These are phyloP conservation scores for Chenopodium album DNA, from an alignment of 148 eudicot species.

Conservation along the genomic window DNA sequence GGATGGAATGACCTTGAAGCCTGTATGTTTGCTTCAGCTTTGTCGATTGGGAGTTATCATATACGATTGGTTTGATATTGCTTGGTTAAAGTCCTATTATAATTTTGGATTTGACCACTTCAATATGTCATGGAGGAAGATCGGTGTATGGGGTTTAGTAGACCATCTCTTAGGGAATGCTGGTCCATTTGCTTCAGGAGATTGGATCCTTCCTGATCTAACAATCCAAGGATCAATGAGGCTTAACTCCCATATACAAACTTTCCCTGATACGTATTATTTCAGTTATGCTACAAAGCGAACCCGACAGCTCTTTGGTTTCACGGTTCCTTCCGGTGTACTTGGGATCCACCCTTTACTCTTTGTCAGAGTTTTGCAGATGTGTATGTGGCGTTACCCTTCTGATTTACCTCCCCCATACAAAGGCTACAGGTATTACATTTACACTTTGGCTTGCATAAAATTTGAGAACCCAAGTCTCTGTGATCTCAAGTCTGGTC, in stretches of 20 bases:
- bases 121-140: conserved; percentile 77
- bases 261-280: conserved; percentile 85
- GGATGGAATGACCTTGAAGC: conserved; percentile 70
- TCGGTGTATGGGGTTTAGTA: conserved; percentile 65
- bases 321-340: conserved; percentile 70
- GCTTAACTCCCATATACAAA: conserved; percentile 58
- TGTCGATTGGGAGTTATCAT: conserved; percentile 68
- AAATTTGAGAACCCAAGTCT: not conserved
- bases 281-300: conserved; percentile 93
- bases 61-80: conserved; percentile 82
- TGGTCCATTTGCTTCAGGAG: conserved; percentile 90
- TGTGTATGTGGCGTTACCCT: conserved; percentile 89
- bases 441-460: conserved; percentile 13
- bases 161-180: conserved; percentile 68
- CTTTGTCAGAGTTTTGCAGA: conserved; percentile 81
- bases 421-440: conserved; percentile 77
- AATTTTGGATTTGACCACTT: conserved; percentile 91
- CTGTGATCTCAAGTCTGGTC: not conserved
- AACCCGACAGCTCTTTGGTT: conserved; percentile 58
- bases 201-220: conserved; percentile 93
- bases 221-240: conserved; percentile 74
- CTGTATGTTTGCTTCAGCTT: conserved; percentile 65
- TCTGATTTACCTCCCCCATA: conserved; percentile 73
- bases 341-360: conserved; percentile 76
- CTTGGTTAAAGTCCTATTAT: conserved; percentile 72